phyloP scores from a whole-genome alignment of 2,329 filamentous ascomycete genomes.

The Didymella segeticola region DNA sequence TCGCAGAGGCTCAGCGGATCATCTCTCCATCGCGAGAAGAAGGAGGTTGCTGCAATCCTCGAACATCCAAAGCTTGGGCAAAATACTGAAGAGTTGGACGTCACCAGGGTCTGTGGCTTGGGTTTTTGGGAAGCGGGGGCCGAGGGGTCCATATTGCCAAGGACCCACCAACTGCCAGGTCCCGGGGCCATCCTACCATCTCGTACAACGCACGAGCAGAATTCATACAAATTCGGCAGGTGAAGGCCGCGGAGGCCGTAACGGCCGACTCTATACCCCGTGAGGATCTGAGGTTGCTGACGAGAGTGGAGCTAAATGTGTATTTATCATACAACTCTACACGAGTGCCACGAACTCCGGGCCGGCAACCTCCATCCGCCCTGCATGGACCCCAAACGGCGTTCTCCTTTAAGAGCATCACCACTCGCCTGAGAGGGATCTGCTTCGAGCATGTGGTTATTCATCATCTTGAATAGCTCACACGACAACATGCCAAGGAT shows the following conservation, averaged over 20 bases:
- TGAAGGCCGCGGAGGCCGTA: background rate
- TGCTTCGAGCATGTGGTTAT: background rate
- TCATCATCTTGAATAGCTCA: background rate
- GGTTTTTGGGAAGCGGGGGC: slow-evolving; percentile 7
- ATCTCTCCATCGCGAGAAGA: background rate
- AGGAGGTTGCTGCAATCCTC: slow-evolving; percentile 1
- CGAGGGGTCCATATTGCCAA: slow-evolving; percentile 13
- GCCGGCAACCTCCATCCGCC: background rate
- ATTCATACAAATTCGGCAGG: slow-evolving; percentile 6
- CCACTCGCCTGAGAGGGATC: background rate
- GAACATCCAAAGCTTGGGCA: background rate
- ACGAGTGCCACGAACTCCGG: slow-evolving; percentile 1
- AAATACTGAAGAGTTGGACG: background rate
- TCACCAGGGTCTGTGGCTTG: slow-evolving; percentile 15
- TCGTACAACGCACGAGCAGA: slow-evolving; percentile 14
- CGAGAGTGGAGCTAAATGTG: background rate
- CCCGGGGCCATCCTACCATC: slow-evolving; percentile 8
- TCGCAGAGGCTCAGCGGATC: background rate
- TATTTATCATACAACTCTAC: background rate
- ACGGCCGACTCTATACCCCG: background rate
- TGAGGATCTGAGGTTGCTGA: background rate
- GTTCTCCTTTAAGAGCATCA: background rate
- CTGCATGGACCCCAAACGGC: background rate
- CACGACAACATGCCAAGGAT: background rate
- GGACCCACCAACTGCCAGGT: slow-evolving; percentile 11